phyloP scores from a whole-genome alignment of 768 basidiomycete species.

The Termitomyces sp. region DNA sequence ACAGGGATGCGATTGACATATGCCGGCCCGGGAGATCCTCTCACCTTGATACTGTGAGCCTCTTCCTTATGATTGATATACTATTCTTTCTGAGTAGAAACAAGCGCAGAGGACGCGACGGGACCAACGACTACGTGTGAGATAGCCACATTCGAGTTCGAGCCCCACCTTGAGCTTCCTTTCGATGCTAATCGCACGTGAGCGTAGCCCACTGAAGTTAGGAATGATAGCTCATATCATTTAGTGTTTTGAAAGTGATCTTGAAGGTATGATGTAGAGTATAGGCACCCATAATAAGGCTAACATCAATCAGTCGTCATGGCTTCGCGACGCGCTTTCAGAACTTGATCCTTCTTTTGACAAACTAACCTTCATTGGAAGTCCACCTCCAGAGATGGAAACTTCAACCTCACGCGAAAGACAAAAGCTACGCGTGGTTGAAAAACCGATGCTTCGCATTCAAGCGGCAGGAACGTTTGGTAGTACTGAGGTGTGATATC shows the following conservation, averaged over 20 bases:
- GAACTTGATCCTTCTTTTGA: slow-evolving; percentile 89
- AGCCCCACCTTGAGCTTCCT: slow-evolving; percentile 73
- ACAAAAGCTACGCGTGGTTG: slow-evolving; percentile 20
- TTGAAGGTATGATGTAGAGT: slow-evolving; percentile 53
- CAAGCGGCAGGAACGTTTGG: slow-evolving; percentile 81
- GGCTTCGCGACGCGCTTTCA: slow-evolving; percentile 88
- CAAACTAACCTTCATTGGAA: slow-evolving; percentile 77
- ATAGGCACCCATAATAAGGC: neutral
- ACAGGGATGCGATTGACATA: slow-evolving; percentile 88
- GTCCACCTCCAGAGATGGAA: slow-evolving; percentile 41
- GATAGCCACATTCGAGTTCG: slow-evolving; percentile 80
- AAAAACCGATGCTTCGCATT: slow-evolving; percentile 73
- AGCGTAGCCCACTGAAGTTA: slow-evolving; percentile 11
- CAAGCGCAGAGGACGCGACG: slow-evolving; percentile 68
- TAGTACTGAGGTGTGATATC: slow-evolving; percentile 65
- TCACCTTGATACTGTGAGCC: slow-evolving; percentile 75
- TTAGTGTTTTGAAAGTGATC: slow-evolving; percentile 74
- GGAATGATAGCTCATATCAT: neutral
- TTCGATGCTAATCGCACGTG: slow-evolving; percentile 69
- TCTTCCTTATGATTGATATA: neutral
- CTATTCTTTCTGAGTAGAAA: neutral
- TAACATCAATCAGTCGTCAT: slow-evolving; percentile 57
- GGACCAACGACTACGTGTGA: slow-evolving; percentile 88
- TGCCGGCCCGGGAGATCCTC: slow-evolving; percentile 68
- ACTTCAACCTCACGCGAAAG: slow-evolving; percentile 11